phyloP scores from a whole-genome alignment of 2,329 filamentous ascomycete species.

The Fusarium mundagurra region DNA sequence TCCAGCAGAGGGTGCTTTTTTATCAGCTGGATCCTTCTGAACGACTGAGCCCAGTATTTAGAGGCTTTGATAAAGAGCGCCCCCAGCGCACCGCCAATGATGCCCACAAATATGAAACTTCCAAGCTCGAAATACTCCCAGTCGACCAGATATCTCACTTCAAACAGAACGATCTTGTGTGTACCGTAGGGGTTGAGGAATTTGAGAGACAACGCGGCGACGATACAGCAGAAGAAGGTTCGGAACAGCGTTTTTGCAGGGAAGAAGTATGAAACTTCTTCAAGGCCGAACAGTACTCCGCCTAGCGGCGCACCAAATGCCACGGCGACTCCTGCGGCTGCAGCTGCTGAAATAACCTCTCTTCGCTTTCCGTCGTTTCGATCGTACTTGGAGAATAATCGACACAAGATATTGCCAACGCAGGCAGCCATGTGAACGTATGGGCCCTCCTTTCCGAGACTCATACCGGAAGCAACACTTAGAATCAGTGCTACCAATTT shows the following conservation, averaged over 20 bases:
- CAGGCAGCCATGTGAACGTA: slow-evolving; percentile 98
- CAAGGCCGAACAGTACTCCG: slow-evolving; percentile 90
- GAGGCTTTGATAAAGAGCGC: slow-evolving; percentile 98
- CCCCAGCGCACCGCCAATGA: slow-evolving; percentile 84
- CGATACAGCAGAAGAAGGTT: slow-evolving; percentile 98
- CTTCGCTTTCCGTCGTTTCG: slow-evolving; percentile 92
- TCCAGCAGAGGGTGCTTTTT: slow-evolving; percentile 87
- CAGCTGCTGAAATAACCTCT: slow-evolving; percentile 92
- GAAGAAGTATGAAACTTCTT: slow-evolving; percentile 98
- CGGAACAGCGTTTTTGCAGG: slow-evolving; percentile 96
- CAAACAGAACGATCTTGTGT: slow-evolving; percentile 94
- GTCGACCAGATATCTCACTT: slow-evolving; percentile 88
- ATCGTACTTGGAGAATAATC: slow-evolving; percentile 94
- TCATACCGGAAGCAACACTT: slow-evolving; percentile 91
- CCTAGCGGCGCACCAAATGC: slow-evolving; percentile 90
- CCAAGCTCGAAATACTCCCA: slow-evolving; percentile 94
- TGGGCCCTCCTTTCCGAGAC: slow-evolving; percentile 92
- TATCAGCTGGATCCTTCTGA: slow-evolving; percentile 82
- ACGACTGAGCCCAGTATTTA: slow-evolving; percentile 86
- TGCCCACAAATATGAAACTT: slow-evolving; percentile 85
- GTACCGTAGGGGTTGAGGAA: slow-evolving; percentile 97
- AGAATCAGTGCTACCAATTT: slow-evolving; percentile 86
- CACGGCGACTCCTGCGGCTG: slow-evolving; percentile 90
- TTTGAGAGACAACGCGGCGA: slow-evolving; percentile 89
- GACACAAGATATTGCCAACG: slow-evolving; percentile 93